Evolutionary conservation across 345 rosid species (phyloP).

Genomic region (Camelina neglecta): DNA sequence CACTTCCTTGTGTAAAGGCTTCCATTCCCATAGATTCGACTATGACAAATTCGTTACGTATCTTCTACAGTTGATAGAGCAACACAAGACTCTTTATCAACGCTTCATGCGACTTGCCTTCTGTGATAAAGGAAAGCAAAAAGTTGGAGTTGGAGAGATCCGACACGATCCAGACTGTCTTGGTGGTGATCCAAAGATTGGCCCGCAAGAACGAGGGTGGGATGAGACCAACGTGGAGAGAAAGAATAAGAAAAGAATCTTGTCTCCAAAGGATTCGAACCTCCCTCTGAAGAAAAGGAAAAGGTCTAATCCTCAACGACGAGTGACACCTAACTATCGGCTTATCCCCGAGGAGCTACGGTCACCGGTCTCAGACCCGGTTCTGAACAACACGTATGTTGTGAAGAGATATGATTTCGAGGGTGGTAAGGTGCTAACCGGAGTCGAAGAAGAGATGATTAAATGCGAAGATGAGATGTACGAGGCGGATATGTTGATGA

Average conservation of each 20-base stretch:
- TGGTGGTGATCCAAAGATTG: neutral
- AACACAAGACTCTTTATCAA: neutral
- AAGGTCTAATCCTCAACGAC: neutral
- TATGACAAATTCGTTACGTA: neutral
- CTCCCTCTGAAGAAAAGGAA: neutral
- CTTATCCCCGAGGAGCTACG: slow-evolving; percentile 8
- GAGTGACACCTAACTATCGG: neutral
- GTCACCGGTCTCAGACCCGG: neutral
- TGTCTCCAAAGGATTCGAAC: neutral
- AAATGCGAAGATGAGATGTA: slow-evolving; percentile 19
- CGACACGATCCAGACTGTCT: neutral
- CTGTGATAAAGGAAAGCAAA: neutral
- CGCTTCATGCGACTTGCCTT: neutral
- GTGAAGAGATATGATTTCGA: too few relatives aligned
- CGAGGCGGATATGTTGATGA: too few relatives aligned
- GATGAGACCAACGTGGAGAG: neutral
- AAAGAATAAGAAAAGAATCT: neutral
- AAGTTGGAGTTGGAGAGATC: neutral
- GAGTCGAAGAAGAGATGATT: neutral
- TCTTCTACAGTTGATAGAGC: neutral
- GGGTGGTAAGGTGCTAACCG: neutral
- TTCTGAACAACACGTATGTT: neutral
- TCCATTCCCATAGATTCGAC: neutral
- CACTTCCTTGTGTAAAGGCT: neutral
- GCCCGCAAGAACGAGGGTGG: neutral